Base-by-base conservation (phyloP, 768 basidiomycete species). In the Tylopilus felleus region DNA sequence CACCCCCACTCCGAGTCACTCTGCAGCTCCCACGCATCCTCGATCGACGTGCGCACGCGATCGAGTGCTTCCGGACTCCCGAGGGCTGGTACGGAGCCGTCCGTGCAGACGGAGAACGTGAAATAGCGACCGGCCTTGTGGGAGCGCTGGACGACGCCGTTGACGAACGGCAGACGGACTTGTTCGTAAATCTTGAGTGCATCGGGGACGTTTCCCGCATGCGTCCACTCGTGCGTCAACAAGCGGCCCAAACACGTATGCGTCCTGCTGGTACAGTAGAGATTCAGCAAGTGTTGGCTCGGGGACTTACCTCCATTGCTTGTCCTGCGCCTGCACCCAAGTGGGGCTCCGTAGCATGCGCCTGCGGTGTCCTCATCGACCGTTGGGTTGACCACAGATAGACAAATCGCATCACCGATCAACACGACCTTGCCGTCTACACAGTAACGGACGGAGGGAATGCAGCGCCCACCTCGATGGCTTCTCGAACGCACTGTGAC, bases 291-390 rank as follows among this genome's bases (percentile, higher is more conserved):
- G 25, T 4, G 43, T 38, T 12, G 7, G 17, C 3, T 5, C 3
- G 8, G 16, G 5, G 1, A 4, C 5, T 14, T 48, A 77, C 77
- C 64, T 80, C 80, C n/a, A 80, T 73, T 1, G 79, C 78, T 49
- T 78, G 78, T 4, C 78, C 76, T 4, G 77, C 80, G 5, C 80
- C 79, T 0, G 77, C 73, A 2, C 75, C 78, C 60, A 76, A 70
- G 57, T 78, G 72, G 0, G 78, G 77, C 5, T 73, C 66, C 71
- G 77, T 77, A 0, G 73, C 77, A 61, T 80, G 78, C 0, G 77
- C 78, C 78, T 67, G 40, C n/a, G 38, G 10, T 12, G 36, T 19
- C 42, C 28, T 61, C 51, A 31, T 1, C 14, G 14, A 14, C 23
- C 9, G 21, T 28, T 14, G 1, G 21, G 10, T 31, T 25, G 10